Evolutionary conservation across 2,329 filamentous ascomycete species (phyloP).

Genomic region (Penicillium sp.): DNA sequence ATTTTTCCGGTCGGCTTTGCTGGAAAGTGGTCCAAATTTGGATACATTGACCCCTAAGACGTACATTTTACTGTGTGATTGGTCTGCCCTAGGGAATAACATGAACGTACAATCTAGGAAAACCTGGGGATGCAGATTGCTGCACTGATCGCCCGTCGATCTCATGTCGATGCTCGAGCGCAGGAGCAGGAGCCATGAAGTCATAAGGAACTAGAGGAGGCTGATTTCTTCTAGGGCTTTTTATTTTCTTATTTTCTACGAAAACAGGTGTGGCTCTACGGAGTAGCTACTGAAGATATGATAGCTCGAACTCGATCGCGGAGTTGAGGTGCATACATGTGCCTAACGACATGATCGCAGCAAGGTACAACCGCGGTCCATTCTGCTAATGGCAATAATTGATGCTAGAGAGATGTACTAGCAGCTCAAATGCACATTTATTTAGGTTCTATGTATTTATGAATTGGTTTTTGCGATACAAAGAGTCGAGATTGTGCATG

Average conservation of each 20-base stretch:
- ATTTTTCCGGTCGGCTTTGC: neutral
- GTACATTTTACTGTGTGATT: neutral
- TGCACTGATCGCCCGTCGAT: slow-evolving; percentile 8
- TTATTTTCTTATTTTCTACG: neutral
- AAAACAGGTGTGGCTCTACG: neutral
- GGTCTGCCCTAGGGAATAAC: neutral
- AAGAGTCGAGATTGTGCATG: neutral
- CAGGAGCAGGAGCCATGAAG: neutral
- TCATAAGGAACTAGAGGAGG: neutral
- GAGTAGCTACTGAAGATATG: neutral
- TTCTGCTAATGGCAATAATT: neutral
- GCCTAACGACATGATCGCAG: neutral
- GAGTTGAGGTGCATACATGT: no score
- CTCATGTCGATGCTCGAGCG: slow-evolving; percentile 5
- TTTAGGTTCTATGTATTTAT: no score
- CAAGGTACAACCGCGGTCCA: neutral
- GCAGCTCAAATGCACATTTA: neutral
- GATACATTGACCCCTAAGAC: no score
- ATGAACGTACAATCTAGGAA: neutral
- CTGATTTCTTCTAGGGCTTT: neutral
- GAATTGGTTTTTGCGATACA: neutral
- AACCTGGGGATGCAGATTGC: neutral
- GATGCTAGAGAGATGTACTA: neutral
- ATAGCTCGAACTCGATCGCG: neutral
- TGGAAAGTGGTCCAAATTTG: neutral